Evolutionary conservation across 345 rosid species (phyloP), one percentile per base, ranked within the genome.

Genomic region (Raphanus sativus): DNA sequence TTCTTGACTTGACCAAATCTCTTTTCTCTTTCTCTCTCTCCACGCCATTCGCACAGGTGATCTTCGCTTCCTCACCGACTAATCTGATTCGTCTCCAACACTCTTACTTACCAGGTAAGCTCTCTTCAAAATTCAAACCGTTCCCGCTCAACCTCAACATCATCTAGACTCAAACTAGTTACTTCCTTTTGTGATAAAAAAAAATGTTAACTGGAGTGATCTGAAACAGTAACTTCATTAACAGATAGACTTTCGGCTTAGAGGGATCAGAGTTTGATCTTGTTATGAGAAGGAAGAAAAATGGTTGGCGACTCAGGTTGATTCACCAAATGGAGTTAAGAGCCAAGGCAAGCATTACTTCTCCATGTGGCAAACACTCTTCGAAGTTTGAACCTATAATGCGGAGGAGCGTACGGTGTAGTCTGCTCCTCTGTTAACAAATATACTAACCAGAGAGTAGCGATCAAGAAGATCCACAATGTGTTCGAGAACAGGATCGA

Each of bases 221-320:
- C 0, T 59, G 28, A 28, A 60, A 42, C 26, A 29, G 26, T 67
- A 67, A 40, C 50, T 40, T 40, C 40, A 36, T 36, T 8, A 36
- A 36, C 40, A 36, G 50, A 11, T 40, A 40, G 11, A 11, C 1
- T 40, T 40, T 40, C 10, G 11, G 50, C 50, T 40, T 40, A 11
- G 13, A 40, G n/a, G n/a, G 50, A 40, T 10, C 13, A 40, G n/a
- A 40, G 3, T 40, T 40, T 40, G 50, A 40, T 40, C 50, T 24
- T 15, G 59, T 29, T 21, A 21, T 62, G 40, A 36, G 70, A 58
- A 29, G 59, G 80, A 62, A 2, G 21, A 25, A 67, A 1, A 77
- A 90, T n/a, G n/a, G n/a, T n/a, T 91, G 97, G 93, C 95, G 1
- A 87, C 92, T 12, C 89, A 82, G 3, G 95, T 91, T 76, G 95